A percentile compares a stretch with the other conserved stretches of the same genome.
These are phyloP conservation scores for Amphicarpaea edgeworthii DNA, from an alignment of 306 rosid genomes.

Conservation along the genomic window DNA sequence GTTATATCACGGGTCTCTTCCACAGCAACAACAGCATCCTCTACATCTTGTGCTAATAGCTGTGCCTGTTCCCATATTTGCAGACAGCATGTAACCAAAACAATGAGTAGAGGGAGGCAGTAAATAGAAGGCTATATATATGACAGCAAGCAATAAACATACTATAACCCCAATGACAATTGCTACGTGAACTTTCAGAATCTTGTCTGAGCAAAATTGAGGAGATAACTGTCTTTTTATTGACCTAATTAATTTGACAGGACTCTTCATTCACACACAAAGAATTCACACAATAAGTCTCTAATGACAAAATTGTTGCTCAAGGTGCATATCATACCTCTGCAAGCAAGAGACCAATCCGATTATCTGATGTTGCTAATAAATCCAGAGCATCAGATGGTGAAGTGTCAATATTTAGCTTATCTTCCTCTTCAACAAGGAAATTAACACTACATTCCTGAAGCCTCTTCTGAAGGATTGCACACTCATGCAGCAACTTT, in stretches of 20 bases:
- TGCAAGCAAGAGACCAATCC: slow-evolving; percentile 87
- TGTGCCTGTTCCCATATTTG: slow-evolving; percentile 75
- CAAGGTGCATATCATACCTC: slow-evolving; percentile 66
- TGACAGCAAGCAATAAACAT: slow-evolving; percentile 19
- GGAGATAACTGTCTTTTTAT: not conserved
- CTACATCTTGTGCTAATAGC: slow-evolving; percentile 83
- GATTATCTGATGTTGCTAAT: slow-evolving; percentile 82
- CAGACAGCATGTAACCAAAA: slow-evolving; percentile 39
- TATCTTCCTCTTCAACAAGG: slow-evolving; percentile 89
- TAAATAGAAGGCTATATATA: slow-evolving; percentile 23
- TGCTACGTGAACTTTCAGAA: slow-evolving; percentile 17
- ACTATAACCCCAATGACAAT: not conserved
- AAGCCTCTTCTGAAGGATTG: slow-evolving; percentile 80
- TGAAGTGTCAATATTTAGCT: slow-evolving; percentile 69
- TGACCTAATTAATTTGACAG: not conserved
- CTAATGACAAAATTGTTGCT: slow-evolving; percentile 18
- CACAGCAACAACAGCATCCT: slow-evolving; percentile 51
- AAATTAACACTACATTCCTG: slow-evolving; percentile 88
- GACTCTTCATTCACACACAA: slow-evolving; percentile 11
- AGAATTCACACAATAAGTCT: slow-evolving; percentile 3
- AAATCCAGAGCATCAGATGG: slow-evolving; percentile 88
- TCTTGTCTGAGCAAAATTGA: slow-evolving; percentile 16
- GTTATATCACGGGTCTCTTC: slow-evolving; percentile 47
- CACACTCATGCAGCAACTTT: slow-evolving; percentile 89
- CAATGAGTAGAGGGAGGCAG: slow-evolving; percentile 25